These are phyloP conservation scores for Huntiella moniliformis DNA, from an alignment of 2,329 filamentous ascomycete species.

Conservation along the genomic window DNA sequence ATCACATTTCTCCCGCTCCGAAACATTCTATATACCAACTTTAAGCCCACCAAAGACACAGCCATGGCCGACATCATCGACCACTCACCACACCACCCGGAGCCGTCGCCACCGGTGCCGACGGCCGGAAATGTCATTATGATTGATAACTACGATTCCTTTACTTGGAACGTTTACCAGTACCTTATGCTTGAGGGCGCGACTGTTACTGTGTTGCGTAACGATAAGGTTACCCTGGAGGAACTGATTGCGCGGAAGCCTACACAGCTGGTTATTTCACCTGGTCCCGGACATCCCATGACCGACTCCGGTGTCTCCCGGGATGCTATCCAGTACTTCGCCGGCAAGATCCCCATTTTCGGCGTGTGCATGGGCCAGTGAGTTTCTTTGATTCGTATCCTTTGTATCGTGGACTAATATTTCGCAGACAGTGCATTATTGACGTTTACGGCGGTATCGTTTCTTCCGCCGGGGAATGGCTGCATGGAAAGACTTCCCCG, in stretches of 20 bases:
- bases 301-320: conserved; percentile 88
- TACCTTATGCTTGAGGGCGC: conserved; percentile 95
- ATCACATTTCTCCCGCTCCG: no score
- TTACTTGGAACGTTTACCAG: conserved; percentile 98
- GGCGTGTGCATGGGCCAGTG: conserved; percentile 98
- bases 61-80: conserved; percentile 44
- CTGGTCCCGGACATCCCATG: conserved; percentile 79
- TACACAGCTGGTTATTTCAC: conserved; percentile 86
- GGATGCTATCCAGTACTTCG: conserved; percentile 76
- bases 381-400: conserved; percentile 17
- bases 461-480: conserved; percentile 80
- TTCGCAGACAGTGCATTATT: conserved; percentile 71
- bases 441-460: conserved; percentile 84
- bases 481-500: conserved; percentile 92
- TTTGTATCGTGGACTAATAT: conserved; percentile 2
- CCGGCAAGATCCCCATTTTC: conserved; percentile 83
- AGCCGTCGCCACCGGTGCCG: conserved; percentile 50
- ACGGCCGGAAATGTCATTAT: conserved; percentile 81
- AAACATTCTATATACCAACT: no score
- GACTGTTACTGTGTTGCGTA: conserved; percentile 72
- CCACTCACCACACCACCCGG: conserved; percentile 72
- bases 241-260: conserved; percentile 69
- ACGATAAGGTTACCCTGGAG: conserved; percentile 76
- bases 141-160: conserved; percentile 98
- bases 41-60: conserved; percentile 1